Evolutionary conservation across 2,329 filamentous ascomycete species (phyloP), one percentile per base, ranked within the genome.

Genomic region (Thielaviopsis musarum): DNA sequence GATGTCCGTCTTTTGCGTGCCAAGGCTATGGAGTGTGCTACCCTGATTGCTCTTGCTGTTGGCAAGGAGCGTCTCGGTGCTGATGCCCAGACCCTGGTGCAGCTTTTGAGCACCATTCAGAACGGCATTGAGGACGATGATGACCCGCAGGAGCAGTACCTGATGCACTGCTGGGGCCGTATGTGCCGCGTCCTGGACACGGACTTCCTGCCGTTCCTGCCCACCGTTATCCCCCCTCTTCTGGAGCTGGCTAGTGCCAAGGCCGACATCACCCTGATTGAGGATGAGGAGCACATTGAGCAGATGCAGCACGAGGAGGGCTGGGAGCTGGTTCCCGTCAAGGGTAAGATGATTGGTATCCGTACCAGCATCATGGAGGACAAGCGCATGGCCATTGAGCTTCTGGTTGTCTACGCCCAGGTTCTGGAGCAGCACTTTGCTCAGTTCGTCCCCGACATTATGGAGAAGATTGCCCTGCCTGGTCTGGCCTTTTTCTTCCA

Each of bases 11-110:
- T 97, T 54, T 79, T 98, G 48, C 83, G 91, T 61, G 93, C 93
- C 56, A 98, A 98, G 76, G 93, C 93, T 2, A 98, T 98, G 93
- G 93, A 98, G 72, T 98, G 93, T 69, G 91, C 93, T 19, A 98
- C 93, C 7, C 76, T 98, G 52, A 98, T 98, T 67, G 89, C 93
- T 34, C 76, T 98, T 58, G 93, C 93, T 30, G 93, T 98, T 62
- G 93, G 93, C 57, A 93, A 94, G 71, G 88, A 94, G 66, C 87
- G 88, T 63, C 89, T 98, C 71, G 91, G 88, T 10, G 78, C 81
- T 64, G 91, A 98, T 72, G 91, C 91, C 3, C 78, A 93, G 73
- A 86, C 83, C 51, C 77, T 98, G 49, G 91, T 97, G 21, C 84
- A 95, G 66, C 79, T 96, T 22, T 78, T 98, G 57, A 91, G 87